These are phyloP conservation scores for Polygonum aviculare DNA, from an alignment of 148 eudicot genomes.

Conservation along the genomic window DNA sequence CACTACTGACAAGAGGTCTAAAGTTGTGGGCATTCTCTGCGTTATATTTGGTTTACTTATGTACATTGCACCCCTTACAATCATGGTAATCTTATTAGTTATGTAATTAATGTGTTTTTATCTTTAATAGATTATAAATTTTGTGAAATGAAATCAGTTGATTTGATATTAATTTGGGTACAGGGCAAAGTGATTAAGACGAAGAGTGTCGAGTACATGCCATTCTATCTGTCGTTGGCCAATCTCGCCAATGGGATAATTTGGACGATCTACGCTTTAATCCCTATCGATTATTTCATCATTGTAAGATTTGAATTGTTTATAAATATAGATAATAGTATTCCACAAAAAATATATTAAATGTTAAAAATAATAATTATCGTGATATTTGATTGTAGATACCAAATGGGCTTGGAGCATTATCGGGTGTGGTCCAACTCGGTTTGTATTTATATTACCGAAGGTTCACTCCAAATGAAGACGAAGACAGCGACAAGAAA, in stretches of 20 bases:
- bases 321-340: neutral
- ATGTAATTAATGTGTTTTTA: neutral
- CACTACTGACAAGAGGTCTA: conserved; percentile 23
- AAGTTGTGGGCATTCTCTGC: conserved; percentile 26
- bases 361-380: neutral
- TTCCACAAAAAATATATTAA: neutral
- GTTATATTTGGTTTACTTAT: conserved; percentile 26
- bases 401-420: conserved; percentile 51
- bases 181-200: conserved; percentile 48
- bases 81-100: conserved; percentile 5
- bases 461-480: conserved; percentile 23
- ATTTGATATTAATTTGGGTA: neutral
- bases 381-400: conserved; percentile 20
- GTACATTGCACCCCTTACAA: conserved; percentile 12
- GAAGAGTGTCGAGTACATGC: conserved; percentile 77
- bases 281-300: conserved; percentile 38
- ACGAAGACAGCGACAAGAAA: neutral
- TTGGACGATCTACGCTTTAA: conserved; percentile 51
- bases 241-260: conserved; percentile 42
- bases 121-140: neutral
- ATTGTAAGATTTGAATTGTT: conserved; percentile 20
- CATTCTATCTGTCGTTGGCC: conserved; percentile 41
- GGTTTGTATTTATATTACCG: conserved; percentile 36
- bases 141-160: too few relatives aligned
- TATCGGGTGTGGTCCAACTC: conserved; percentile 41